Conservation (phyloP, 169 alveolate genomes). For the Cryptosporidium andersoni region DNA sequence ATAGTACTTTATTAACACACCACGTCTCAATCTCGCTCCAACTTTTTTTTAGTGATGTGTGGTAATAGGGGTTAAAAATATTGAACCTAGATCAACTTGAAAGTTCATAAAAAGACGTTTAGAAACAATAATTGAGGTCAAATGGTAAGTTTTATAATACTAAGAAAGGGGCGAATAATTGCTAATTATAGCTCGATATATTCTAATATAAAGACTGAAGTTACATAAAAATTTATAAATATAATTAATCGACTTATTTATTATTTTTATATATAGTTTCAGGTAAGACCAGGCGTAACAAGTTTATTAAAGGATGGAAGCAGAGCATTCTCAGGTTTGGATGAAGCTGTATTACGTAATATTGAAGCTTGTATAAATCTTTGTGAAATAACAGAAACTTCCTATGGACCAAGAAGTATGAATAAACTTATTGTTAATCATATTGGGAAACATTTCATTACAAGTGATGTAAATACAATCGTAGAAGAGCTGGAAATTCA, state of each 20-base stretch:
- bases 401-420: conserved; percentile 97
- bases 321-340: conserved; percentile 89
- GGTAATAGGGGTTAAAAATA: too few relatives aligned
- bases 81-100: too few relatives aligned
- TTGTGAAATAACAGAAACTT: conserved; percentile 92
- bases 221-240: neutral
- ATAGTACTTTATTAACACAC: too few relatives aligned
- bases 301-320: conserved; percentile 86
- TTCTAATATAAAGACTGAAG: neutral
- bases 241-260: neutral
- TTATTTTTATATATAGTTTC: conserved; percentile 24
- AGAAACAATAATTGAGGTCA: neutral
- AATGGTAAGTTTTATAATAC: conserved; percentile 20
- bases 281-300: conserved; percentile 73
- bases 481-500: conserved; percentile 96
- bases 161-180: too few relatives aligned
- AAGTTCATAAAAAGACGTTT: neutral
- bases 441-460: conserved; percentile 94
- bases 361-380: conserved; percentile 94
- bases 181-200: neutral
- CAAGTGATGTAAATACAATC: conserved; percentile 97
- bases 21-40: too few relatives aligned
- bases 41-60: too few relatives aligned
- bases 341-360: conserved; percentile 91
- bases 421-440: conserved; percentile 97